Conservation (phyloP, 192 early-diverging fungal genomes). For the Coemansia sp. region DNA sequence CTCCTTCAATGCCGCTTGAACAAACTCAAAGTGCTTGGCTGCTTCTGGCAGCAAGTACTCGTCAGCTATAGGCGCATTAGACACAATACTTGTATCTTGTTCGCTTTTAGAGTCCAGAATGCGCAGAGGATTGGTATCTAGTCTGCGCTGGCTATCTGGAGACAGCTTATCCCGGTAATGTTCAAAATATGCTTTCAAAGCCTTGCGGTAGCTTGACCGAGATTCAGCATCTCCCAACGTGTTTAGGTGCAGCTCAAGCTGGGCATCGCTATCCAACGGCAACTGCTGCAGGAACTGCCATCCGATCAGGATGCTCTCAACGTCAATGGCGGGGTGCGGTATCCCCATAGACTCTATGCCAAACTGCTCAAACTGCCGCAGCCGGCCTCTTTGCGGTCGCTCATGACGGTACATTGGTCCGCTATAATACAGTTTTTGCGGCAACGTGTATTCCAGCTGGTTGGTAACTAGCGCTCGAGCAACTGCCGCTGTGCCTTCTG, state of each 20-base stretch:
- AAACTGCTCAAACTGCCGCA: conserved; percentile 73
- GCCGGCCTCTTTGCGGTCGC: conserved; percentile 65
- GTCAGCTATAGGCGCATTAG: conserved; percentile 39
- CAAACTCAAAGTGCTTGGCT: conserved; percentile 47
- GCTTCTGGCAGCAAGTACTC: conserved; percentile 49
- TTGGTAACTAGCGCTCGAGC: conserved; percentile 49
- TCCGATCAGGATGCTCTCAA: conserved; percentile 60
- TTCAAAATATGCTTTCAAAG: conserved; percentile 53
- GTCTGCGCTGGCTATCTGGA: conserved; percentile 51
- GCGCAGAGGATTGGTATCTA: conserved; percentile 61
- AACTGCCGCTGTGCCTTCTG: conserved; percentile 63
- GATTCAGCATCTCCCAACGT: conserved; percentile 38
- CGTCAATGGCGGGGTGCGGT: conserved; percentile 55
- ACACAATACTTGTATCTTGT: conserved; percentile 45
- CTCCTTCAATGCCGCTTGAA: conserved; percentile 40
- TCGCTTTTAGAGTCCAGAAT: conserved; percentile 64
- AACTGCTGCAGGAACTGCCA: conserved; percentile 48
- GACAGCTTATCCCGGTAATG: conserved; percentile 41
- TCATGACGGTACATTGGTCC: conserved; percentile 73
- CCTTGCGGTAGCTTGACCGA: conserved; percentile 36
- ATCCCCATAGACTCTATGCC: conserved; percentile 61
- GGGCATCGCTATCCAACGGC: conserved; percentile 12
- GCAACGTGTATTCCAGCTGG: conserved; percentile 42
- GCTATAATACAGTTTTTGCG: conserved; percentile 59
- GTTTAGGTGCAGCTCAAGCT: conserved; percentile 31